A percentile compares a stretch with the other conserved stretches of the same genome.
phyloP scores from a whole-genome alignment of 306 rosid species.

The Acacia confusa region DNA sequence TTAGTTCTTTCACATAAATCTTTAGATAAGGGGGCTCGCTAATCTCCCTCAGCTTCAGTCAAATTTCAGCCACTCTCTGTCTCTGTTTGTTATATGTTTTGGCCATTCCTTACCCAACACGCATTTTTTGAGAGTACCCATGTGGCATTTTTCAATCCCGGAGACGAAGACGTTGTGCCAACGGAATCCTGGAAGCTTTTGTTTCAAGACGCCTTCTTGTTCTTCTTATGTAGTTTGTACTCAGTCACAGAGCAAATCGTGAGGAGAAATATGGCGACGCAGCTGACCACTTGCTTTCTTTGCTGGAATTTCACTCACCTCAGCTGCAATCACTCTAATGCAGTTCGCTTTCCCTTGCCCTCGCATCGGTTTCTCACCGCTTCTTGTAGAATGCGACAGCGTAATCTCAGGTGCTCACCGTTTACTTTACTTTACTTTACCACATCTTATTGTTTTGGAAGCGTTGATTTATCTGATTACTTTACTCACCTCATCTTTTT shows the following conservation, averaged over 20 bases:
- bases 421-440: too few relatives aligned
- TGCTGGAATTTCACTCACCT: slow-evolving; percentile 47
- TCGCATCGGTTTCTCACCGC: too few relatives aligned
- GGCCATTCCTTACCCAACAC: not conserved
- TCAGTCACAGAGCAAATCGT: not conserved
- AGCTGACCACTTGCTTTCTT: slow-evolving; percentile 59
- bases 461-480: not conserved
- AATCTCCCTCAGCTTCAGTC: not conserved
- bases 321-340: slow-evolving; percentile 26
- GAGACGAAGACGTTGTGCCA: not conserved
- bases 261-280: slow-evolving; percentile 54
- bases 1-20: not conserved
- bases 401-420: slow-evolving; percentile 52
- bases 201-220: not conserved
- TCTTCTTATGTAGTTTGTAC: not conserved
- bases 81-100: not conserved
- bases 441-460: not conserved
- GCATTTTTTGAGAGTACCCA: not conserved
- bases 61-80: not conserved
- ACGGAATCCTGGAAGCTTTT: not conserved
- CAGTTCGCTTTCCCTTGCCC: too few relatives aligned
- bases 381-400: slow-evolving; percentile 55
- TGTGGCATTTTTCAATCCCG: not conserved
- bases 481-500: too few relatives aligned
- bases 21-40: not conserved